Evolutionary conservation across 768 basidiomycete genomes (phyloP), one percentile per base, ranked within the genome.

Genomic region (Mycena floridula): DNA sequence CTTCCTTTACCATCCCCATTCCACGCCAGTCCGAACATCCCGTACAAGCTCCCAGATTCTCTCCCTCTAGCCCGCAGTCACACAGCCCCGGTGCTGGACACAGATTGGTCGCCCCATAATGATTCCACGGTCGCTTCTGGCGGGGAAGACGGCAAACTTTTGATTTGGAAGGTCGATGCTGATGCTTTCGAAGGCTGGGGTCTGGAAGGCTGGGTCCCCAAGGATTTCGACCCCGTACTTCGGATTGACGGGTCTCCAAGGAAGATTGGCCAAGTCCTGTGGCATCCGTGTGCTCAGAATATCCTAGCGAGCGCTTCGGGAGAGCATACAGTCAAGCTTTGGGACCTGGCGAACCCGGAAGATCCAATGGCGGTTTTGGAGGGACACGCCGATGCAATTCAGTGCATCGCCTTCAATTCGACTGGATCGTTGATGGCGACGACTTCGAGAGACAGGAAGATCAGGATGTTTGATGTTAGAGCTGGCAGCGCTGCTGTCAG

Each of bases 91-190:
- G 87, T 91, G 24, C 85, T 98, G 27, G 95, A 98, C 65, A 98
- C 95, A 0, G 89, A 88, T 58, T 98, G 93, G 92, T 90, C 88
- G 0, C 94, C 93, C 0, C 91, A 95, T 61, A 84, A 93, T 57
- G 95, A 98, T 65, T 70, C 77, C 5, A 72, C 95, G 55, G 87
- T 96, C 53, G 95, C 88, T 2, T 94, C 91, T 1, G 90, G 78
- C 13, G 92, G 87, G 39, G 95, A 99, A 62, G 96, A 99, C 60
- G 92, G 94, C 35, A 92, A 94, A 57, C 76, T 88, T 52, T 78
- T 90, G 67, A 74, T 99, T 59, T 97, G 92, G 86, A 88, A 90
- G 59, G 82, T 97, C 42, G 77, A 79, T 25, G 49, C 70, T 2
- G 58, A 60, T 38, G 57, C 63, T 25, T 96, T 97, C 50, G 87